Conservation (phyloP, 345 rosid genomes). For the Carallia pectinifolia region DNA sequence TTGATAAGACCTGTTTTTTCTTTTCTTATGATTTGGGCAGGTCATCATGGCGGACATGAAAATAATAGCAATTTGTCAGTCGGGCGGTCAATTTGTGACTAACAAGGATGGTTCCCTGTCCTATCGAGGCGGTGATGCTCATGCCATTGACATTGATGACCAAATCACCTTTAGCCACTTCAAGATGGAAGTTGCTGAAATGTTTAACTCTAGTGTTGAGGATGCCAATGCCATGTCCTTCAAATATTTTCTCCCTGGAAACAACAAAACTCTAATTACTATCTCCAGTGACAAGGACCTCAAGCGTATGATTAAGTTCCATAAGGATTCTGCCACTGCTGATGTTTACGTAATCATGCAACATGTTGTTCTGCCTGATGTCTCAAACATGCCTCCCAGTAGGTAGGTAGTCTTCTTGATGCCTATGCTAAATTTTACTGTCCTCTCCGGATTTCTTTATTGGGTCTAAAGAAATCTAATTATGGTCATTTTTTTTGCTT, state of each 20-base stretch:
- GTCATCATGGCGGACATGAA: conserved; percentile 54
- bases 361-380: conserved; percentile 51
- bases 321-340: conserved; percentile 44
- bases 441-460: not conserved
- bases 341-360: conserved; percentile 67
- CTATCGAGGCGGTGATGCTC: conserved; percentile 67
- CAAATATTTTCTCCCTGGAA: conserved; percentile 85
- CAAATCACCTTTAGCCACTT: conserved; percentile 48
- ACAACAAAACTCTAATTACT: conserved; percentile 76
- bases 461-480: conserved; percentile 9
- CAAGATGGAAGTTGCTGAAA: conserved; percentile 63
- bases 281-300: conserved; percentile 69
- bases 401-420: conserved; percentile 61
- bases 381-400: conserved; percentile 82
- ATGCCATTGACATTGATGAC: conserved; percentile 63
- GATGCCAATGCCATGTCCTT: conserved; percentile 40
- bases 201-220: conserved; percentile 43
- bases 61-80: conserved; percentile 71
- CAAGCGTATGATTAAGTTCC: conserved; percentile 63
- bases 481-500: conserved; percentile 14
- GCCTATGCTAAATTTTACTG: conserved; percentile 11
- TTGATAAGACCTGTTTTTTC: too few species aligned
- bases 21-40: conserved; percentile 17
- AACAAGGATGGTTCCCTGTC: conserved; percentile 45
- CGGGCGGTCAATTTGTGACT: conserved; percentile 56